Percentiles rank a stretch among this genome's conserved stretches.
phyloP scores from a whole-genome alignment of 2,329 filamentous ascomycete species.

The Scopulariopsis brevicaulis region DNA sequence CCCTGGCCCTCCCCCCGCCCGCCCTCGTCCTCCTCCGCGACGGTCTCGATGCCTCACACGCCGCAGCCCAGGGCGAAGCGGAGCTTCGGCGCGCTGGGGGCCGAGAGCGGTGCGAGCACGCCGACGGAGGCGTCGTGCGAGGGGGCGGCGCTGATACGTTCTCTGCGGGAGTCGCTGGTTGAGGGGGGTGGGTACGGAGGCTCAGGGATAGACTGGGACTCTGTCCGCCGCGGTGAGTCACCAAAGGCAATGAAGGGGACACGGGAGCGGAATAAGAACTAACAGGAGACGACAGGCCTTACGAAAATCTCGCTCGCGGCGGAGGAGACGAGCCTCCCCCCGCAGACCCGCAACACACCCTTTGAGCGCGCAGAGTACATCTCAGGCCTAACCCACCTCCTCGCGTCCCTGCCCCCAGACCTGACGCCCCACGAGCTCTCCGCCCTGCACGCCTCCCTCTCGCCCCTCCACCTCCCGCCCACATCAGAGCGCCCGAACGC shows the following conservation, averaged over 20 bases:
- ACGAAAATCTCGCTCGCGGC: conserved; percentile 3
- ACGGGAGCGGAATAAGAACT: neutral
- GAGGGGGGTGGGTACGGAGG: neutral
- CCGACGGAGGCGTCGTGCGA: neutral
- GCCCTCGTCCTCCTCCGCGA: neutral
- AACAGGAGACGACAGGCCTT: neutral
- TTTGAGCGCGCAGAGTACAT: conserved; percentile 4
- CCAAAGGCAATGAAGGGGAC: neutral
- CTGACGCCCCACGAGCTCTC: conserved; percentile 1
- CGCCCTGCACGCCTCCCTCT: neutral
- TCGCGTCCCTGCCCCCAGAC: conserved; percentile 1
- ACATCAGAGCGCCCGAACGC: neutral
- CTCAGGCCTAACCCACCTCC: conserved; percentile 3
- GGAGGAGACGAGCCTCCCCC: neutral
- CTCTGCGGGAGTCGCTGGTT: neutral
- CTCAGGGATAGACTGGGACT: conserved; percentile 2
- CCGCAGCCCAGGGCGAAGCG: neutral
- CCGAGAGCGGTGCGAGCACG: neutral
- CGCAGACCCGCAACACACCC: neutral
- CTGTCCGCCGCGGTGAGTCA: conserved; percentile 4
- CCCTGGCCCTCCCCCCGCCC: too few species aligned
- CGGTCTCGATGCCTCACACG: neutral
- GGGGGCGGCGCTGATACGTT: neutral
- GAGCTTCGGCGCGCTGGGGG: neutral
- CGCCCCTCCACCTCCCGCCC: neutral